These are phyloP conservation scores for Gyromitra esculenta DNA, from an alignment of 2,329 filamentous ascomycete species.

Conservation along the genomic window DNA sequence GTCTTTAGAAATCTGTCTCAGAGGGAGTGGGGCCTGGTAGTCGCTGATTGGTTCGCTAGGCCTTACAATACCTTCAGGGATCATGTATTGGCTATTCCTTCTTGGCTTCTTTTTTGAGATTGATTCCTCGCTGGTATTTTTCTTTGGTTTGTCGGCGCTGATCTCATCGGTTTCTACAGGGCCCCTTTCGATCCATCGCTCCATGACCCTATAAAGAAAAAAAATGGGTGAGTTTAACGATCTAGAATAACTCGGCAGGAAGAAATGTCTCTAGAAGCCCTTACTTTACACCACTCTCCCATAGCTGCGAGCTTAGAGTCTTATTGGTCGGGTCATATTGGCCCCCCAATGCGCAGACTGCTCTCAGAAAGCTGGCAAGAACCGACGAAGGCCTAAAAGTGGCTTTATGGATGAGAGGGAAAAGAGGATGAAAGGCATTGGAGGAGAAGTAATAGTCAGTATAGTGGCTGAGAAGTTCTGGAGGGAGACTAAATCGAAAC, in stretches of 20 bases:
- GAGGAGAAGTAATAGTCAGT: constrained; percentile 57
- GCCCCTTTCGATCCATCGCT: constrained; percentile 57
- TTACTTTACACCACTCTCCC: constrained; percentile 57
- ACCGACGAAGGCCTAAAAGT: constrained; percentile 56
- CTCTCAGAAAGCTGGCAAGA: constrained; percentile 56
- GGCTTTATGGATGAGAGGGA: constrained; percentile 56
- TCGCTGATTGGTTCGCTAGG: constrained; percentile 34
- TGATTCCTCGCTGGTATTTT: constrained; percentile 29
- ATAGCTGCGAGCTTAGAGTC: constrained; percentile 56
- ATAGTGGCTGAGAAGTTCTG: constrained; percentile 57
- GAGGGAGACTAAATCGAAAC: constrained; percentile 53
- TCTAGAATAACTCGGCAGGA: not conserved
- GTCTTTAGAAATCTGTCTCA: constrained; percentile 18
- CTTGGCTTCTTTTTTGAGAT: constrained; percentile 24
- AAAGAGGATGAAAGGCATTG: constrained; percentile 56
- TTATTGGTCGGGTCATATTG: constrained; percentile 57
- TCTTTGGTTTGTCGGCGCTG: constrained; percentile 30
- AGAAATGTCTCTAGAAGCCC: not conserved
- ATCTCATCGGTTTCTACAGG: constrained; percentile 55
- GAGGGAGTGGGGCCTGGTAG: constrained; percentile 9
- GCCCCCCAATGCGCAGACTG: constrained; percentile 56
- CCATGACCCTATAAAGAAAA: constrained; percentile 53
- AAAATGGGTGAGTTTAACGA: constrained; percentile 18
- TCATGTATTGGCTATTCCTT: constrained; percentile 38
- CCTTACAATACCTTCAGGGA: constrained; percentile 25